Base-by-base conservation (phyloP, 2,329 filamentous ascomycete species). In the Aspergillus puulaauensis region DNA sequence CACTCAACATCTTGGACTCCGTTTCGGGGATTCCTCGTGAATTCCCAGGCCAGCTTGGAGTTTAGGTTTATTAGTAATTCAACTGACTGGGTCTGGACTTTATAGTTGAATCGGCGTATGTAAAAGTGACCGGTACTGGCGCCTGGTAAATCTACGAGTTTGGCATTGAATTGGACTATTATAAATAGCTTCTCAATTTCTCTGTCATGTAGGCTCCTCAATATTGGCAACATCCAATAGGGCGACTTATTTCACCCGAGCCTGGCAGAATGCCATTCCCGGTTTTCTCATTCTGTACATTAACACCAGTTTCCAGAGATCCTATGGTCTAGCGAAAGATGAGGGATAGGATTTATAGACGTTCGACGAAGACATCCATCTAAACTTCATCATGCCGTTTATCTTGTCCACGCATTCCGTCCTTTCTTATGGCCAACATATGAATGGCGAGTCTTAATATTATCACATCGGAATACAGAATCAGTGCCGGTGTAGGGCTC, bases 221-320 rank as follows among this genome's bases (percentile, higher is more conserved):
- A 4, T 4, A 43, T 31, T 11, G 9, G 9, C 17, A 14, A 21
- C 24, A 31, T 23, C 6, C 23, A n/a, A 47, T 9, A 14, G 19
- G 7, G 8, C 8, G 2, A 1, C 27, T 4, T 31, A 1, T 4
- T 31, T 31, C 27, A 31, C 27, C 9, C 9, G 9, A 31, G 9
- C 27, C 27, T 31, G 9, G 27, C 9, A 48, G 21, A 12, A 84
- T 84, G 82, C 60, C 77, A 6, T 85, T 84, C 68, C 77, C 74
- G 6, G 79, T 40, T 75, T 84, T 31, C 79, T 86, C 55, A 65
- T 86, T 31, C 3, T 8, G 27, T 43, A 80, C 77, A 47, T 45
- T 27, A 52, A 46, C 39, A 39, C 41, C 15, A 84, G 83, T 8
- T 75, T 83, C 37, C 83, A 87, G 66, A 72, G 74, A 35, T 66